Base-by-base conservation (phyloP, 352 stramenopile genomes). In the Phytophthora lateralis region DNA sequence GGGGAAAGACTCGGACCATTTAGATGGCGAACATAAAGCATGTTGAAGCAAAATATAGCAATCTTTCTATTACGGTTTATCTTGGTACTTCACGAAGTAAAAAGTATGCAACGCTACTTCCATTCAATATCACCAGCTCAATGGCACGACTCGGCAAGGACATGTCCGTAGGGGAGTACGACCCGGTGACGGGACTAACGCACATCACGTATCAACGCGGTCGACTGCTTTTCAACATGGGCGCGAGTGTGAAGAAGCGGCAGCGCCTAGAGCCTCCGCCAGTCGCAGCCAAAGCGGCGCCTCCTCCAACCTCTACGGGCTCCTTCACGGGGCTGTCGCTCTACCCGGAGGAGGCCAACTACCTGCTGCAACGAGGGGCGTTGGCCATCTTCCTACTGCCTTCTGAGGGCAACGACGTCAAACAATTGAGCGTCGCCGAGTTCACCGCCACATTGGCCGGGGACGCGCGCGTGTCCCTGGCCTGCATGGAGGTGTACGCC, bases 211-310 rank as follows among this genome's bases (percentile, higher is more conserved):
- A 76, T 17, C 85, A 94, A 62, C 83, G 80, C 15, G 85, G 85
- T 0, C 79, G 84, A 6, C 55, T 90, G 59, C 71, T 91, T 12
- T 92, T 92, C 55, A 84, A 91, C 60, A 89, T 92, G 78, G 85
- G 85, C 3, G 64, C 73, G 24, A 75, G 71, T 26, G 38, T 61
- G 41, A 69, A 70, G 60, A 76, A 88, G 57, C 66, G 53, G 39
- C 61, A 80, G 56, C 43, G 55, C 27, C 49, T 47, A 27, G 50
- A 46, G n/a, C n/a, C 27, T 3, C 29, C 58, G n/a, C 29, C 24
- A n/a, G n/a, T 20, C 1, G 10, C 29, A 39, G 39, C n/a, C 17
- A 66, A 65, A 27, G 14, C 58, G 29, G 17, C 46, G 24, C 49
- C 24, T 32, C 55, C 41, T 17, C 30, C 21, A 18, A 60, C 73